These are phyloP conservation scores for Elongisporangium senticosum DNA, from an alignment of 352 stramenopile genomes.

Conservation along the genomic window DNA sequence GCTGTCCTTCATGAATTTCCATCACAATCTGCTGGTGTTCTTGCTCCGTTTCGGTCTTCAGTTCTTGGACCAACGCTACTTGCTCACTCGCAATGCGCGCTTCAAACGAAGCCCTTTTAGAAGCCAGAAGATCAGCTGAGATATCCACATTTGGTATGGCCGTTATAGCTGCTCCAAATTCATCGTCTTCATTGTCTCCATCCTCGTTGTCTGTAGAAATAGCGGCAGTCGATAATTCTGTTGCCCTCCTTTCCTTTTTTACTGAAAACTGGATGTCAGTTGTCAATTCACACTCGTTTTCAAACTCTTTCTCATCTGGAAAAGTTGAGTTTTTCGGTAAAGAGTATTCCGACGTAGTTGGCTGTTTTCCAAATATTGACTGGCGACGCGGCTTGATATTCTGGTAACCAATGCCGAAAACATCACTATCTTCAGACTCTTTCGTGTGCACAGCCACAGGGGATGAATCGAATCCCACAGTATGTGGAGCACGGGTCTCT, in stretches of 20 bases:
- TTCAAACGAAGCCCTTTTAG: constrained; percentile 14
- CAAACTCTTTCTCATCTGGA: constrained; percentile 43
- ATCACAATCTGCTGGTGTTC: constrained; percentile 26
- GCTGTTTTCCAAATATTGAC: not conserved
- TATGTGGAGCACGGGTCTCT: not conserved
- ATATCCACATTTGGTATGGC: not conserved
- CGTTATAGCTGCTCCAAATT: constrained; percentile 19
- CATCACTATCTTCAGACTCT: not conserved
- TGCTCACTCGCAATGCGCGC: constrained; percentile 26
- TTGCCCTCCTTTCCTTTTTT: constrained; percentile 1
- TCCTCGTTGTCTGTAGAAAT: not conserved
- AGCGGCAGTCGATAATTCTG: not conserved
- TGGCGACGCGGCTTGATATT: constrained; percentile 14
- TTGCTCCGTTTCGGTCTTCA: constrained; percentile 34
- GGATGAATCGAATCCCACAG: not conserved
- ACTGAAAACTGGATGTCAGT: constrained; percentile 32
- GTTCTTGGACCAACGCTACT: constrained; percentile 26
- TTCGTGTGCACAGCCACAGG: not conserved
- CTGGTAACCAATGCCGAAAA: constrained; percentile 64
- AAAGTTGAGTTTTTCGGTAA: constrained; percentile 33
- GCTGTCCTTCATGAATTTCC: not conserved
- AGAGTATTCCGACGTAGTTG: constrained; percentile 12
- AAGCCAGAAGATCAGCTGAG: not conserved
- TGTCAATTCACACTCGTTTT: constrained; percentile 28
- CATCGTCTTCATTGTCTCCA: constrained; percentile 21